phyloP scores from a whole-genome alignment of 306 rosid genomes.

The Trifolium fragiferum region DNA sequence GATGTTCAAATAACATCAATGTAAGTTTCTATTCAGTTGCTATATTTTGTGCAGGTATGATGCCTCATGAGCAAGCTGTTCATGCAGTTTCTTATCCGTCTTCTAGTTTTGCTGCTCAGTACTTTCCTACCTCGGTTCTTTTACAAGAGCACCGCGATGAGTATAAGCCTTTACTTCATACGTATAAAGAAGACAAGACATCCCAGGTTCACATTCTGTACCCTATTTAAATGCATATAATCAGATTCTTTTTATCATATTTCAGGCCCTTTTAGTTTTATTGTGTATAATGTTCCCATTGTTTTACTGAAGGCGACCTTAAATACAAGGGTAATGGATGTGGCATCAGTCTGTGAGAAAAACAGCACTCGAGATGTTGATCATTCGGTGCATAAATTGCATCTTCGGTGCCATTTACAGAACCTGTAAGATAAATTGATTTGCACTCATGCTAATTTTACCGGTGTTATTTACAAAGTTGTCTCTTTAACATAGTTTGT shows the following conservation, averaged over 20 bases:
- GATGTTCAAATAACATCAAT: neutral
- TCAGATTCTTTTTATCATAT: neutral
- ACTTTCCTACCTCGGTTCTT: constrained; percentile 74
- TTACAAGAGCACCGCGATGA: constrained; percentile 84
- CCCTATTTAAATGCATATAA: constrained; percentile 28
- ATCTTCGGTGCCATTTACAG: constrained; percentile 62
- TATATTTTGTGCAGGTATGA: constrained; percentile 52
- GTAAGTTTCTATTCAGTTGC: neutral
- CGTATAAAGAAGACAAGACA: constrained; percentile 61
- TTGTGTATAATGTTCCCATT: neutral
- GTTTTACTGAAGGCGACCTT: constrained; percentile 58
- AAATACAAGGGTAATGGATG: constrained; percentile 55
- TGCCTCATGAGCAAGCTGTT: constrained; percentile 66
- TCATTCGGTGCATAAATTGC: constrained; percentile 55
- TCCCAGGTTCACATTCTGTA: constrained; percentile 59
- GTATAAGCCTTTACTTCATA: constrained; percentile 56
- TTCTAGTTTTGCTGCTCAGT: constrained; percentile 55
- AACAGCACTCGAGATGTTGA: constrained; percentile 40
- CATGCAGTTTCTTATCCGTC: constrained; percentile 54
- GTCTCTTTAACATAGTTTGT: constrained; percentile 34
- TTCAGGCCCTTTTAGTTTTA: constrained; percentile 14
- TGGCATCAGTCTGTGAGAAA: constrained; percentile 53
- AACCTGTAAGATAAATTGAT: constrained; percentile 63
- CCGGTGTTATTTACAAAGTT: constrained; percentile 23
- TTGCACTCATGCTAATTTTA: constrained; percentile 23